Base-by-base conservation (phyloP, 306 rosid species). In the Parietaria judaica region DNA sequence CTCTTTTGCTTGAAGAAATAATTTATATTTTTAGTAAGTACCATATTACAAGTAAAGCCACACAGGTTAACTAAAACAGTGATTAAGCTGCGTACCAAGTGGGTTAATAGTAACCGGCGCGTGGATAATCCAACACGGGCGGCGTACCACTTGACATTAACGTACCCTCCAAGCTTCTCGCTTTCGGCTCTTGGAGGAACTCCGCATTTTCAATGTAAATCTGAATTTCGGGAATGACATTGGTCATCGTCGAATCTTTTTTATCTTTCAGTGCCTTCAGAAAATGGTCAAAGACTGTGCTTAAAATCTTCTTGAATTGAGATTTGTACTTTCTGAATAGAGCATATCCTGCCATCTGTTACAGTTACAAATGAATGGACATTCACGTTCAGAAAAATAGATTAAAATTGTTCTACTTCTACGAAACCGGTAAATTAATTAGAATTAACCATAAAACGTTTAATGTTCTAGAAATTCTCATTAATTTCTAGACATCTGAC, bases 321-420 rank as follows among this genome's bases (percentile, higher is more conserved):
- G 83, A 78, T 86, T 75, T 80, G 72, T 89, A 89, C 78, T 79
- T 80, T 72, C 41, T 76, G 76, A 51, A 82, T 56, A 86, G 85
- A 64, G 82, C 86, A 74, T 61, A 83, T 44, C 96, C 95, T 55
- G 88, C 87, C 82, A 23, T 23, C 31, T 23, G 31, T 69, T 23
- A 23, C 31, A 23, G 31, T 23, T 23, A 23, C 31, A 23, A 23
- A 23, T 23, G 31, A 23, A 23, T 23, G 31, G 31, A 23, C 31
- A 23, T 23, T 23, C 31, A 23, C 1, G 31, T 23, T 23, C 31
- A 23, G 31, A 23, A 23, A 23, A 23, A 23, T 23, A 23, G 31
- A 23, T 23, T 23, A 23, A 23, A 23, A 23, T 23, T 23, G 31
- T 23, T 23, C 31, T 23, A 23, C 31, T n/a, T n/a, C n/a, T n/a